Base-by-base conservation (phyloP, 345 rosid species). In the Eutrema yunnanense region DNA sequence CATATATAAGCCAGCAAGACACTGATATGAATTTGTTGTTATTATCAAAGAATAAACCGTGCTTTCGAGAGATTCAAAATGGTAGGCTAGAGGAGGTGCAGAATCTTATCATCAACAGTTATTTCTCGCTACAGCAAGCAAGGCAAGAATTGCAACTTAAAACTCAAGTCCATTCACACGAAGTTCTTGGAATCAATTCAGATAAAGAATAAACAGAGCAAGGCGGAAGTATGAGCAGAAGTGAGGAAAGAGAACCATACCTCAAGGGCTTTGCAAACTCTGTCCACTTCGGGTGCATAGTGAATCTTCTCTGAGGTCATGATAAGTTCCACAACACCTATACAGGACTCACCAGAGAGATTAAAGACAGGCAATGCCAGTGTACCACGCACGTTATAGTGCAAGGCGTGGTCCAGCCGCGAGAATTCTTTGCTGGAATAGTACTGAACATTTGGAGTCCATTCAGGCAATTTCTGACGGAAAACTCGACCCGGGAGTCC, bases 401-500 rank as follows among this genome's bases (percentile, higher is more conserved):
- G 80, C 48, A 86, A 76, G 40, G 98, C 98, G 56, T 93, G 93
- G 79, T 87, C 82, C 66, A 84, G 98, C 76, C 98, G 76, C 0
- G 83, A 83, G 80, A 81, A 93, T 80, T 93, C 98, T 74, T 80
- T 85, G 83, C 84, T 82, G 9, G 97, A 86, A 82, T 90, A 93
- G 74, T 87, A 93, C 81, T 87, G 94, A 48, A 93, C 98, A 74
- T 93, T 83, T 6, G 98, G 98, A 29, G 90, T 90, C 98, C 98
- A 93, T 42, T 93, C 98, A 5, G 98, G 97, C 73, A 88, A 62
- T 53, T 93, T 90, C 75, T 84, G 86, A 68, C 69, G 72, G 84
- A 88, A 93, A 82, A 90, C 98, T 54, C 98, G 92, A 27, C 98
- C 98, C 9, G 98, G 98, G 66, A 93, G 96, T 57, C 98, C 98